These are phyloP conservation scores for Coprinellus micaceus DNA, from an alignment of 768 basidiomycete species.

Conservation along the genomic window DNA sequence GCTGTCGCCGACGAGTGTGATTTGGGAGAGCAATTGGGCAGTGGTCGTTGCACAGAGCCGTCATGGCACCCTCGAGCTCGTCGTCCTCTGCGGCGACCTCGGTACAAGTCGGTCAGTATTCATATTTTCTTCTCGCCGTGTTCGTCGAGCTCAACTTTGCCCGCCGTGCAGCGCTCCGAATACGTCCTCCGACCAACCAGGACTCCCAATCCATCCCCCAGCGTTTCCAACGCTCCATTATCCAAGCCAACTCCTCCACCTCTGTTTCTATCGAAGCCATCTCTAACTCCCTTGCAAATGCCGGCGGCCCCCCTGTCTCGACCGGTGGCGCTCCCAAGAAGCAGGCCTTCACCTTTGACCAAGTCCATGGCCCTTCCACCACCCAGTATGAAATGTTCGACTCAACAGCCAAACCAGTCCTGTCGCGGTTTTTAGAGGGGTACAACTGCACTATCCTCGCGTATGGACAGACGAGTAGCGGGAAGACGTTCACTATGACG, in stretches of 20 bases:
- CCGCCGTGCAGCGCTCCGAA: conserved; percentile 67
- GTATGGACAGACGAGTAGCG: conserved; percentile 95
- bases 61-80: conserved; percentile 75
- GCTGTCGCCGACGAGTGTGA: conserved; percentile 35
- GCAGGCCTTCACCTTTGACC: conserved; percentile 88
- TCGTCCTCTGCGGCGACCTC: conserved; percentile 74
- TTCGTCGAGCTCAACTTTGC: conserved; percentile 14
- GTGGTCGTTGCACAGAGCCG: conserved; percentile 35
- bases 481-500: conserved; percentile 98
- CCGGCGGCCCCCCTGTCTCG: conserved; percentile 49
- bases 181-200: conserved; percentile 82
- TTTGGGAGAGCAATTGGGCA: conserved; percentile 23
- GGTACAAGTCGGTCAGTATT: conserved; percentile 87
- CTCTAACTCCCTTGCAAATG: conserved; percentile 44
- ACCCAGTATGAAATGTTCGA: conserved; percentile 86
- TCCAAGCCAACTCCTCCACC: conserved; percentile 71
- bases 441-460: conserved; percentile 98
- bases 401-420: conserved; percentile 77
- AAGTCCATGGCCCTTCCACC: conserved; percentile 83
- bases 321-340: conserved; percentile 59
- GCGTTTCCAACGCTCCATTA: conserved; percentile 88
- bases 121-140: background rate
- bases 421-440: conserved; percentile 85
- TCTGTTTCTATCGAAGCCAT: conserved; percentile 82
- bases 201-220: conserved; percentile 85